phyloP scores from a whole-genome alignment of 805 yeast genomes.

The Metschnikowia santaceciliae region DNA sequence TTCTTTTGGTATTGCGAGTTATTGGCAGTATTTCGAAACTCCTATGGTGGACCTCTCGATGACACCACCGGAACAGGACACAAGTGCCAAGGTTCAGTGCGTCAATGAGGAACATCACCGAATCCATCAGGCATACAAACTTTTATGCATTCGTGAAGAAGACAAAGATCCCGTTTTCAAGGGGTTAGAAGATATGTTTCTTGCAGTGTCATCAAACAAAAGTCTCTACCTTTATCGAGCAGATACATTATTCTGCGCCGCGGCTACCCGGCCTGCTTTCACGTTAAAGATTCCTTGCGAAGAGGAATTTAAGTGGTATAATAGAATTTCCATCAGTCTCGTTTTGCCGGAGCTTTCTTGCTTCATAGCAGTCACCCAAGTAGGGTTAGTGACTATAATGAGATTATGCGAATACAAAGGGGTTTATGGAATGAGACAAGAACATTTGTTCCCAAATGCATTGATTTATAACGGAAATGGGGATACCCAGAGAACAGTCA shows the following conservation, averaged over 20 bases:
- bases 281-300: constrained; percentile 1
- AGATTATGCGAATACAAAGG: constrained; percentile 36
- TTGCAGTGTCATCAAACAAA: constrained; percentile 14
- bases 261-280: constrained; percentile 12
- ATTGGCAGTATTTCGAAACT: constrained; percentile 33
- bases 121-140: constrained; percentile 20
- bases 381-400: constrained; percentile 35
- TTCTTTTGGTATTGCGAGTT: constrained; percentile 27
- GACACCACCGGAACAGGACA: background rate
- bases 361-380: constrained; percentile 34
- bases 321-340: constrained; percentile 34
- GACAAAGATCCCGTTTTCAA: background rate
- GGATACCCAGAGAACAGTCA: constrained; percentile 29
- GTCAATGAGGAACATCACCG: constrained; percentile 35
- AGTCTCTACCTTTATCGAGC: constrained; percentile 13
- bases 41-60: constrained; percentile 16
- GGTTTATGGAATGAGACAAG: constrained; percentile 41
- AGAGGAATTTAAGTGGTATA: constrained; percentile 29
- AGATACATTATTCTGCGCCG: constrained; percentile 12
- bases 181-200: constrained; percentile 1
- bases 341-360: constrained; percentile 35
- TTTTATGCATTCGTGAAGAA: background rate
- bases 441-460: constrained; percentile 38
- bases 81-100: constrained; percentile 19
- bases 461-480: constrained; percentile 23